phyloP scores from a whole-genome alignment of 2,329 filamentous ascomycete genomes.

The Fusarium nelsonii region DNA sequence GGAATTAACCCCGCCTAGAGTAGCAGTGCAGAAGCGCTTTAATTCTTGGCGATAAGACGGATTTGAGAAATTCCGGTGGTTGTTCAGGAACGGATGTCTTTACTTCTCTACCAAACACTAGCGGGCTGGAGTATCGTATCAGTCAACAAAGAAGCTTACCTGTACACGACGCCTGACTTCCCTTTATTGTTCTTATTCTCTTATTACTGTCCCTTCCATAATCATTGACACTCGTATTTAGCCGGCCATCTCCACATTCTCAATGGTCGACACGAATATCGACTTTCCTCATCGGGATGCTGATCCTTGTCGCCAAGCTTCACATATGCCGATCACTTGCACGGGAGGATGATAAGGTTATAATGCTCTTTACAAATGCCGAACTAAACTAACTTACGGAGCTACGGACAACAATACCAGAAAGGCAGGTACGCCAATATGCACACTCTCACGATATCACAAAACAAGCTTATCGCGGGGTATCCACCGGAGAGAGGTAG shows the following conservation, averaged over 20 bases:
- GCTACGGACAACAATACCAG: slow-evolving; percentile 22
- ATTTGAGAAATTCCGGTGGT: slow-evolving; percentile 5
- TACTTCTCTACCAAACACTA: neutral
- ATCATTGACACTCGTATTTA: neutral
- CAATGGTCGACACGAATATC: slow-evolving; percentile 23
- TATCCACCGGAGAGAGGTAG: slow-evolving; percentile 13
- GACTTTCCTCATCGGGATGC: slow-evolving; percentile 29
- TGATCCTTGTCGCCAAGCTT: slow-evolving; percentile 25
- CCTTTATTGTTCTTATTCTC: neutral
- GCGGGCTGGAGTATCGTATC: no score
- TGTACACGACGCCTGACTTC: no score
- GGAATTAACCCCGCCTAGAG: slow-evolving; percentile 15
- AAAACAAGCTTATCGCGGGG: slow-evolving; percentile 26
- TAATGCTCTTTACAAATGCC: slow-evolving; percentile 21
- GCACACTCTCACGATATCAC: slow-evolving; percentile 1
- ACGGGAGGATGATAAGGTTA: slow-evolving; percentile 30
- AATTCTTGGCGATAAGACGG: slow-evolving; percentile 26
- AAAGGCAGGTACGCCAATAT: slow-evolving; percentile 24
- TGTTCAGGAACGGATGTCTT: neutral
- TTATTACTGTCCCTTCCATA: neutral
- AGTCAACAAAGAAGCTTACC: neutral
- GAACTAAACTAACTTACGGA: slow-evolving; percentile 20
- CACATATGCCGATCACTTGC: slow-evolving; percentile 27
- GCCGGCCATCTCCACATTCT: slow-evolving; percentile 12
- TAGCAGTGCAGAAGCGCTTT: slow-evolving; percentile 19